phyloP scores from a whole-genome alignment of 2,329 filamentous ascomycete species.

The Cercospora berteroae region DNA sequence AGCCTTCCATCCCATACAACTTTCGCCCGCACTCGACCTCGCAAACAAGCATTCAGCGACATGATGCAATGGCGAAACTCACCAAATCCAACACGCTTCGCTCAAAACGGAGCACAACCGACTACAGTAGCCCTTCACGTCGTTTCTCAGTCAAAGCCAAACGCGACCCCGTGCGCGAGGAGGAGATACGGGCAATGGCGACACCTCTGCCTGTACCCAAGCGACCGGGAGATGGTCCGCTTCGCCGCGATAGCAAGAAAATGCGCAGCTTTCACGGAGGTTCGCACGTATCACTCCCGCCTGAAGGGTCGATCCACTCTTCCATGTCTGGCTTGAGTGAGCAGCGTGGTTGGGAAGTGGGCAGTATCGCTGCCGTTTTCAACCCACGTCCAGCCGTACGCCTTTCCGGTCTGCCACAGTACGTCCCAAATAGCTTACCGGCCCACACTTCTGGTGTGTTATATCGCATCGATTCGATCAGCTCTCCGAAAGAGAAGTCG shows the following conservation, averaged over 20 bases:
- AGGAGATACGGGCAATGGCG: conserved; percentile 84
- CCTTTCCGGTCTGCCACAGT: conserved; percentile 65
- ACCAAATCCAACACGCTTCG: conserved; percentile 34
- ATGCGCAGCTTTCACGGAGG: conserved; percentile 59
- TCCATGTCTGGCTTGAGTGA: conserved; percentile 74
- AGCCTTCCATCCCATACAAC: conserved; percentile 46
- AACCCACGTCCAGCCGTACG: conserved; percentile 81
- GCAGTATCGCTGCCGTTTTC: conserved; percentile 67
- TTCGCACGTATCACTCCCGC: conserved; percentile 73
- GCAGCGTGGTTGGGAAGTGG: conserved; percentile 74
- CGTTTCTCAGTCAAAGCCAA: conserved; percentile 70
- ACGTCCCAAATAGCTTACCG: conserved; percentile 43
- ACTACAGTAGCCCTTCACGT: conserved; percentile 53
- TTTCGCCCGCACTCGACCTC: conserved; percentile 38
- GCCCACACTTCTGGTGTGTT: conserved; percentile 22
- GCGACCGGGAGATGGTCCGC: conserved; percentile 45
- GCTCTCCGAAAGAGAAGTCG: conserved; percentile 13
- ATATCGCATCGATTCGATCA: conserved; percentile 25
- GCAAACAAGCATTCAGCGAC: conserved; percentile 32
- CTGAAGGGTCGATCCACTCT: conserved; percentile 72
- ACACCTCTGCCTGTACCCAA: conserved; percentile 61
- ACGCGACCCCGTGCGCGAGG: conserved; percentile 75
- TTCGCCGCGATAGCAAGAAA: conserved; percentile 66
- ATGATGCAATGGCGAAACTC: conserved; percentile 21
- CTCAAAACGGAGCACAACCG: conserved; percentile 46